Evolutionary conservation across 2,329 filamentous ascomycete species (phyloP), one percentile per base, ranked within the genome.

Genomic region (Penicillium olsonii): DNA sequence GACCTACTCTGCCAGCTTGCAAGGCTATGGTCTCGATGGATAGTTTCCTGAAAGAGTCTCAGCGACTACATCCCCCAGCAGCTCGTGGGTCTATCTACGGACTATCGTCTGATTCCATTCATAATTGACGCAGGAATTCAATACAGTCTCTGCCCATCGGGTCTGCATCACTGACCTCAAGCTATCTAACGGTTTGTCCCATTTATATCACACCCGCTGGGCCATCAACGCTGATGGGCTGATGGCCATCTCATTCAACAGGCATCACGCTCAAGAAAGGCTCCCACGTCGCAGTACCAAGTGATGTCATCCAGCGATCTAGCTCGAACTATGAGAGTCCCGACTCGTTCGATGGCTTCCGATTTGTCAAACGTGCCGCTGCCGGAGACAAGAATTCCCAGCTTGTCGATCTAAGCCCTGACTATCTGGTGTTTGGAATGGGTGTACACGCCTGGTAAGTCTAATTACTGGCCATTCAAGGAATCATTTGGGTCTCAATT

Each of bases 361-460:
- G 58, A 26, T 60, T 61, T 31, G 49, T 45, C 11, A 60, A 58
- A 31, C 39, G 42, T 29, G 53, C 56, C 17, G 48, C 54, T 7
- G 49, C 45, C 8, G 58, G 58, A 12, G 50, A 37, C 19, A 44
- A 45, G 27, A 40, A 58, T 14, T 45, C 37, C 3, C 54, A 52
- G 2, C 37, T 59, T 3, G 42, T 51, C 7, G 59, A 64, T 29
- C 39, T 65, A 26, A 59, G 53, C 14, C 53, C 64, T n/a, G 51
- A 56, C 9, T 61, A 58, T 45, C 46, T 61, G n/a, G 53, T 60
- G 12, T 61, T 61, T 20, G 56, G 56, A 9, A 58, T 61, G 58
- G 58, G 52, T 2, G 51, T 54, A 26, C 55, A 61, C 46, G 55
- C 55, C 27, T 61, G 58, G 56, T 61, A 38, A 50, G 55, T 55